A percentile compares a stretch with the other conserved stretches of the same genome.
Evolutionary conservation across 768 basidiomycete species (phyloP).

Genomic region (Tylopilus cervinicoccineus): DNA sequence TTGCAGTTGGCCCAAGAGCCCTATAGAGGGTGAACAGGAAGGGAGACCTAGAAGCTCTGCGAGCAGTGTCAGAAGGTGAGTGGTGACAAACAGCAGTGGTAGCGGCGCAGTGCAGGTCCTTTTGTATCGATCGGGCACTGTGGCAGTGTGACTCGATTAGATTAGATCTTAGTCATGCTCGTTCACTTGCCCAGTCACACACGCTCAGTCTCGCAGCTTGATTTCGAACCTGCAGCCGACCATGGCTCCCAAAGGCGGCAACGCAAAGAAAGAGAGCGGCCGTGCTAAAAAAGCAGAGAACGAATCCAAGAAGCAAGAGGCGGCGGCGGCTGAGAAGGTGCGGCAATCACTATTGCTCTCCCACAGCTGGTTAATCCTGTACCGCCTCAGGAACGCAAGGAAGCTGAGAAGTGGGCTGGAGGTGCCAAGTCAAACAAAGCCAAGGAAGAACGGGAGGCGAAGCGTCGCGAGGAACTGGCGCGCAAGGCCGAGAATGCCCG

Average conservation of each 20-base stretch:
- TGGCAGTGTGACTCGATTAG: constrained; percentile 27
- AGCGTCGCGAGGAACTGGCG: constrained; percentile 74
- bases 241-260: constrained; percentile 87
- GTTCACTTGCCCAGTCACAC: no score
- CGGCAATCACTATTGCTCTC: constrained; percentile 4
- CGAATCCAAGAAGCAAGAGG: constrained; percentile 73
- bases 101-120: background rate
- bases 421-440: constrained; percentile 63
- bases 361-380: constrained; percentile 4
- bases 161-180: constrained; percentile 22
- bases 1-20: no score
- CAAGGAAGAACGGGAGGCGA: constrained; percentile 75
- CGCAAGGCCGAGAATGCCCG: constrained; percentile 86
- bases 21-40: background rate
- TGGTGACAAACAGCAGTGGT: background rate
- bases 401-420: constrained; percentile 64
- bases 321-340: constrained; percentile 59
- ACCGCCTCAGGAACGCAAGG: constrained; percentile 59
- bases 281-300: constrained; percentile 91
- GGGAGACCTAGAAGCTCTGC: background rate
- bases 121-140: constrained; percentile 9
- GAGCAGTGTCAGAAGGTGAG: background rate
- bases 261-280: constrained; percentile 90
- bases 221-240: background rate
- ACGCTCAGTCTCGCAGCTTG: constrained; percentile 5